phyloP scores from a whole-genome alignment of 768 basidiomycete species.

The Trametes coccinea region DNA sequence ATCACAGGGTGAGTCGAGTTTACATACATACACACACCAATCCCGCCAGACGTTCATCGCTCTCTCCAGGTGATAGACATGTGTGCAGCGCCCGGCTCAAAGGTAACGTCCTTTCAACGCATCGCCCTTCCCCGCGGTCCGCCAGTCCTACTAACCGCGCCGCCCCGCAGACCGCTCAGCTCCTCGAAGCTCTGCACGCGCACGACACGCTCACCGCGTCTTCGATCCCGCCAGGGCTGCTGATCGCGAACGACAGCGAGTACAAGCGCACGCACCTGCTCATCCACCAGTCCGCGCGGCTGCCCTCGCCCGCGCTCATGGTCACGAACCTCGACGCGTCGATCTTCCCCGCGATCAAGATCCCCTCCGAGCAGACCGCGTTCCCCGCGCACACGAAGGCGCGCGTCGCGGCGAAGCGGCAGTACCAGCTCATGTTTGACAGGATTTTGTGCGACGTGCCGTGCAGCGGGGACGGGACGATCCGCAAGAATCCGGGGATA shows the following conservation, averaged over 20 bases:
- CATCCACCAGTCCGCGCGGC: conserved; percentile 94
- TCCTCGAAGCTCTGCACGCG: conserved; percentile 92
- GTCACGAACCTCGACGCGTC: conserved; percentile 97
- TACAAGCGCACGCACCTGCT: conserved; percentile 93
- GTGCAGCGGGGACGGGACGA: conserved; percentile 95
- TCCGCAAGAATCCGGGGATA: conserved; percentile 92
- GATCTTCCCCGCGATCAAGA: conserved; percentile 69
- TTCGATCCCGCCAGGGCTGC: conserved; percentile 76
- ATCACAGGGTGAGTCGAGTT: conserved; percentile 62
- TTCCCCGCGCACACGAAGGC: conserved; percentile 37
- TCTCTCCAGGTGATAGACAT: conserved; percentile 79
- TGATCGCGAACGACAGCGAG: conserved; percentile 96
- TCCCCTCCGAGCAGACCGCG: conserved; percentile 35
- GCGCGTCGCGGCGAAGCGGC: conserved; percentile 36
- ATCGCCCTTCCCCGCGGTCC: not conserved
- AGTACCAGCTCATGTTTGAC: conserved; percentile 75
- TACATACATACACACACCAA: no score
- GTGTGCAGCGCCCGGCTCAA: conserved; percentile 98
- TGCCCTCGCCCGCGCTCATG: conserved; percentile 89
- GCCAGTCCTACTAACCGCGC: not conserved
- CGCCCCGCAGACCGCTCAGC: conserved; percentile 76
- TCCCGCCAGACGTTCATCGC: not conserved
- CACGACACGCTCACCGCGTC: conserved; percentile 63
- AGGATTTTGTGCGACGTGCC: conserved; percentile 96
- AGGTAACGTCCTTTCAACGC: conserved; percentile 47